Evolutionary conservation across 352 stramenopile species (phyloP).

Genomic region (Globisporangium megalacanthum): DNA sequence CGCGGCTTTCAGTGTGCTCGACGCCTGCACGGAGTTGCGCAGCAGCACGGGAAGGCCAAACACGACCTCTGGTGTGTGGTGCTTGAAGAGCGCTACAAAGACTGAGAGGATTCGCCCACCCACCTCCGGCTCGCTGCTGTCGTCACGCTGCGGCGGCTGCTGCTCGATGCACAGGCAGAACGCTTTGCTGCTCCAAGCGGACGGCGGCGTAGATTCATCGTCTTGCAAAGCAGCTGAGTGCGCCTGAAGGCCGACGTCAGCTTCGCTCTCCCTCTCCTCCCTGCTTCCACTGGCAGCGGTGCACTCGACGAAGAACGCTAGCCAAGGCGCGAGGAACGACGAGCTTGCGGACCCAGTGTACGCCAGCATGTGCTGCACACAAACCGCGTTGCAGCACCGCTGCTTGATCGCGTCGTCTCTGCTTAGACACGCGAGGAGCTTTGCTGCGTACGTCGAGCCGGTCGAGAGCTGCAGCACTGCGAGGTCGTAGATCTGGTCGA

Average conservation of each 20-base stretch:
- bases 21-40: constrained; percentile 31
- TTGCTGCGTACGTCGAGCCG: constrained; percentile 35
- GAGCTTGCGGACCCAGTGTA: constrained; percentile 28
- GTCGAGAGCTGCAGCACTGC: constrained; percentile 14
- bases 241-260: background rate
- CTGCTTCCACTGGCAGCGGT: background rate
- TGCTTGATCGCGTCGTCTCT: constrained; percentile 16
- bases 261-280: background rate
- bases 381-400: constrained; percentile 18
- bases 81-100: constrained; percentile 35
- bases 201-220: background rate
- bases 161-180: constrained; percentile 38
- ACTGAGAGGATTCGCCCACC: constrained; percentile 12
- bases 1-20: constrained; percentile 15
- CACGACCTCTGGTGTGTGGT: constrained; percentile 30
- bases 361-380: constrained; percentile 22
- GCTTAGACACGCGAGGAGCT: constrained; percentile 28
- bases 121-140: constrained; percentile 7
- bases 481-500: constrained; percentile 19
- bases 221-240: background rate
- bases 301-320: constrained; percentile 38
- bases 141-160: background rate
- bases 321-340: constrained; percentile 22
- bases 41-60: constrained; percentile 40
- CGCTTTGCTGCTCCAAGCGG: constrained; percentile 1